Evolutionary conservation across 805 yeast genomes (phyloP), one percentile per base, ranked within the genome.

Genomic region (Clavispora santaluciae): DNA sequence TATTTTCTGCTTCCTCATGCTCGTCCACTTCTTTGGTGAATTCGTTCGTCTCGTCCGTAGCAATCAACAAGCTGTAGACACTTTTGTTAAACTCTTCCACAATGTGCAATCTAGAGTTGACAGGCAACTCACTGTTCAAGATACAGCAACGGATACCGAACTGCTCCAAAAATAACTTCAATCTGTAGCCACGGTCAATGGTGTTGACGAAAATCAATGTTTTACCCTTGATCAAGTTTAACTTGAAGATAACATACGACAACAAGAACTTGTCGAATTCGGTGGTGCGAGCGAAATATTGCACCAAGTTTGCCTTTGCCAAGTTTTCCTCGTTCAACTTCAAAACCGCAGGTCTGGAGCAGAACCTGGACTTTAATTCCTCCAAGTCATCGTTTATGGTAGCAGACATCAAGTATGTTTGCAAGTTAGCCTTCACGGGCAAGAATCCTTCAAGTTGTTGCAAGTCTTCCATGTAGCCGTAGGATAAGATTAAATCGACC

Each of bases 371-470:
- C 62, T 91, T 91, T 53, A 93, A 65, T 35, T 75, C 78, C 44
- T 86, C 79, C 48, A 91, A 78, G 47, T 91, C 97, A 33, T 87
- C 95, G 56, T 81, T 86, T 44, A 93, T 68, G 3, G 99, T 93
- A 2, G 99, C 99, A 63, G 95, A 86, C 98, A 93, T 93, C 51
- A 93, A 68, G 64, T 88, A 93, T 2, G 93, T 82, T 66, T 93
- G 99, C 50, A 86, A 68, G 44, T 76, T 79, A 47, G 84, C 83
- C 56, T 81, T 81, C 45, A 81, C 66, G n/a, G 89, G 88, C 47
- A 90, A 65, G 46, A 64, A 75, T 20, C 73, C 69, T 7, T 84
- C 73, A 48, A 93, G 74, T 53, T 74, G 76, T 31, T 76, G 68
- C 47, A 91, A 70, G 63, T 93, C 99, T 7, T 87, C 95, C 50